phyloP scores from a whole-genome alignment of 768 basidiomycete species.

The Trametopsis cervina region DNA sequence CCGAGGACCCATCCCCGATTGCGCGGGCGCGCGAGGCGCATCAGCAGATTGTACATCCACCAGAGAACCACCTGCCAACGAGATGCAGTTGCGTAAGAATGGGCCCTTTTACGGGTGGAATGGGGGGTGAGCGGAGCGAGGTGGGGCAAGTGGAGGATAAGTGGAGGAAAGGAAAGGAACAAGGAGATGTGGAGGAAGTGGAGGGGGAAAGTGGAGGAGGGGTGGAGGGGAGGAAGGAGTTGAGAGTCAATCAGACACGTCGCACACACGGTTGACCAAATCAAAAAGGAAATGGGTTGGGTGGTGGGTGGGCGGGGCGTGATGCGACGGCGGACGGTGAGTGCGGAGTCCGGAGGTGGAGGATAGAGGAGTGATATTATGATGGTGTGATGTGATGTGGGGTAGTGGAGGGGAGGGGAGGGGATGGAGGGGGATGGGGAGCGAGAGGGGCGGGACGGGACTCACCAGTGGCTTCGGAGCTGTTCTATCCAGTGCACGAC shows the following conservation, averaged over 20 bases:
- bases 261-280: too few species aligned
- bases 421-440: slow-evolving; percentile 7
- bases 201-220: too few species aligned
- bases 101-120: too few species aligned
- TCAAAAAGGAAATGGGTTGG: too few species aligned
- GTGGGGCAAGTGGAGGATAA: neutral
- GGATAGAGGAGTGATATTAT: too few species aligned
- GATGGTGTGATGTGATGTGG: too few species aligned
- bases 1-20: neutral
- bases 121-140: slow-evolving; percentile 4
- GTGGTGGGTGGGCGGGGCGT: too few species aligned
- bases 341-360: slow-evolving; percentile 1
- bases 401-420: slow-evolving; percentile 9
- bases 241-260: too few species aligned
- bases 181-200: slow-evolving; percentile 6
- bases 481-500: slow-evolving; percentile 95
- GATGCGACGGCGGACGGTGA: slow-evolving; percentile 5
- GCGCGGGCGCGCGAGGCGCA: neutral
- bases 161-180: slow-evolving; percentile 8
- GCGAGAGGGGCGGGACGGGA: slow-evolving; percentile 8
- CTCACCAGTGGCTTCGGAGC: slow-evolving; percentile 50
- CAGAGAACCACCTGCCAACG: slow-evolving; percentile 64
- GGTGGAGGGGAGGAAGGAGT: too few species aligned
- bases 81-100: slow-evolving; percentile 17
- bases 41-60: slow-evolving; percentile 55